These are phyloP conservation scores for Phytophthora agathidicida DNA, from an alignment of 352 stramenopile species.

Conservation along the genomic window DNA sequence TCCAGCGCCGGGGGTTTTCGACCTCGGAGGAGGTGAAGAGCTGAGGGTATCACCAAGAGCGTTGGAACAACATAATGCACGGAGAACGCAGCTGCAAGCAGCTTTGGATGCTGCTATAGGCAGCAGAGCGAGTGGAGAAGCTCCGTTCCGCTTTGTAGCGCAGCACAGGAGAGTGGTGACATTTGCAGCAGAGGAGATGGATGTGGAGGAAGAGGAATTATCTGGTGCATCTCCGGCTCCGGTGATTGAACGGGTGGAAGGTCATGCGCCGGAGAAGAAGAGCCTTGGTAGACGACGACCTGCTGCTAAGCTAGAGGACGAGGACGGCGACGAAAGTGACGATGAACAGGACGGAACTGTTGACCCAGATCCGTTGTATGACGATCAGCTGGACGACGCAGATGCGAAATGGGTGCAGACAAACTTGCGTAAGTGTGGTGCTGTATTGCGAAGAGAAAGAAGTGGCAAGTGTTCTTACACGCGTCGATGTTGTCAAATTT, in stretches of 20 bases:
- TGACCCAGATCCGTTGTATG: constrained; percentile 67
- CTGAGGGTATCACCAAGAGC: constrained; percentile 45
- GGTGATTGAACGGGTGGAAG: constrained; percentile 25
- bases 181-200: constrained; percentile 32
- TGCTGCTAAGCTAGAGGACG: neutral
- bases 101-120: constrained; percentile 44
- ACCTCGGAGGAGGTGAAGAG: constrained; percentile 29
- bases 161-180: constrained; percentile 13
- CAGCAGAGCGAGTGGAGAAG: constrained; percentile 17
- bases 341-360: constrained; percentile 21
- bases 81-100: constrained; percentile 50
- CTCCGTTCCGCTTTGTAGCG: constrained; percentile 53
- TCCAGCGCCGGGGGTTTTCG: constrained; percentile 24
- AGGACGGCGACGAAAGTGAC: constrained; percentile 18
- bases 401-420: constrained; percentile 75
- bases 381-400: constrained; percentile 62
- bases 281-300: constrained; percentile 11
- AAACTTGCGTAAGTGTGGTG: constrained; percentile 53
- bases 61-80: constrained; percentile 40
- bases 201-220: neutral
- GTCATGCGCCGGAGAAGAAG: constrained; percentile 44
- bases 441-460: neutral
- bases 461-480: neutral
- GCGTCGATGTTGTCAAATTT: constrained; percentile 1
- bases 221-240: constrained; percentile 20